A percentile compares a stretch with the other conserved stretches of the same genome.
These are phyloP conservation scores for Pseudodiploospora longispora DNA, from an alignment of 2,329 filamentous ascomycete species.

Conservation along the genomic window DNA sequence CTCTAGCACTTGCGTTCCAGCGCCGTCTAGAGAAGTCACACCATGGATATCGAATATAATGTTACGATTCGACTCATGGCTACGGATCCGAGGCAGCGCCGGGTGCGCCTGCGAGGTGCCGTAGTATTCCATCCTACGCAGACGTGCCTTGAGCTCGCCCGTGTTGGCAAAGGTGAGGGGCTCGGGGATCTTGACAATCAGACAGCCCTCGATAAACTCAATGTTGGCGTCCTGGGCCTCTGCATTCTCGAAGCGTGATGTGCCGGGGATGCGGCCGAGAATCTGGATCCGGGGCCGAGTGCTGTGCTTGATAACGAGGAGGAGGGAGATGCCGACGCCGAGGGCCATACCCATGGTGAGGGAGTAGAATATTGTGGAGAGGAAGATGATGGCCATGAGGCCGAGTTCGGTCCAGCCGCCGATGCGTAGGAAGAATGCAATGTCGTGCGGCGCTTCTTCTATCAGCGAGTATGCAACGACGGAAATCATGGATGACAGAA, in stretches of 20 bases:
- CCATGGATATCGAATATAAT: slow-evolving; percentile 97
- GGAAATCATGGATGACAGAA: slow-evolving; percentile 87
- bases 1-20: slow-evolving; percentile 79
- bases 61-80: slow-evolving; percentile 77
- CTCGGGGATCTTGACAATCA: slow-evolving; percentile 97
- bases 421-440: slow-evolving; percentile 81
- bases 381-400: slow-evolving; percentile 84
- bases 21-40: slow-evolving; percentile 91
- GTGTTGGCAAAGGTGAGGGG: slow-evolving; percentile 96
- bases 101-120: slow-evolving; percentile 82
- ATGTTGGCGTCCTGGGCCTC: slow-evolving; percentile 63
- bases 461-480: slow-evolving; percentile 92
- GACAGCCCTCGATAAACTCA: slow-evolving; percentile 83
- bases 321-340: slow-evolving; percentile 81
- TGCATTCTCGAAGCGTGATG: slow-evolving; percentile 78
- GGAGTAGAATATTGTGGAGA: slow-evolving; percentile 91
- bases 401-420: slow-evolving; percentile 77
- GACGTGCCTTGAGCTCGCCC: slow-evolving; percentile 75
- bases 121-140: slow-evolving; percentile 79
- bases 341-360: slow-evolving; percentile 88
- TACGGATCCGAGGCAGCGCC: slow-evolving; percentile 70
- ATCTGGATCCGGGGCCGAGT: slow-evolving; percentile 95
- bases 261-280: slow-evolving; percentile 78
- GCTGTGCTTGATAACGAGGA: slow-evolving; percentile 83
- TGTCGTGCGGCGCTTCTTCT: slow-evolving; percentile 89